Evolutionary conservation across 2,329 filamentous ascomycete species (phyloP), one percentile per base, ranked within the genome.

Genomic region (Aspergillus awamori): DNA sequence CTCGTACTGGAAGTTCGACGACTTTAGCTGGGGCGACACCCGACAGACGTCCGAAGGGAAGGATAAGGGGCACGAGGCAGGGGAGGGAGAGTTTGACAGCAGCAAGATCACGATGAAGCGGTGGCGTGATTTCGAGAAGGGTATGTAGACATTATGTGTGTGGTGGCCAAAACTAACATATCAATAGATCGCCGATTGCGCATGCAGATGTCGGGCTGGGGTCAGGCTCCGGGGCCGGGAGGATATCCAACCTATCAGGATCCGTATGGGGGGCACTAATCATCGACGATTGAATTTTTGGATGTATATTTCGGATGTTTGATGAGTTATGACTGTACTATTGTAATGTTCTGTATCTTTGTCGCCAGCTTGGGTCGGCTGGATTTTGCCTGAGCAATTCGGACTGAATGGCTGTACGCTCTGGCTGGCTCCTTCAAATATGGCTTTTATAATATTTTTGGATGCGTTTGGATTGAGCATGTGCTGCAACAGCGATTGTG

Each of bases 21-120:
- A 99, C 81, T 99, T 99, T 83, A 96, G 91, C 60, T 99, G 95
- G 95, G 95, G 95, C 72, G 96, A 99, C 66, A 99, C 95, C 58
- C 88, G 95, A 64, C 96, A 98, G 86, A 97, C 94, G 43, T 91
- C 89, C 0, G 93, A 93, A 28, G 94, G 97, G 73, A 92, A 90
- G 81, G 89, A 94, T 82, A 95, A 94, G 80, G 91, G 92, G 33
- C 88, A 93, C 64, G 74, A 72, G 13, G 93, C 94, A 72, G 89
- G 89, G 65, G 92, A 97, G 78, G 95, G 95, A 65, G 95, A 98
- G 78, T 99, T 99, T 72, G 96, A 99, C 78, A 96, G 91, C 77
- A 96, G 90, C 78, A 96, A 97, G 86, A 99, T 99, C 75, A 97
- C 94, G 39, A 99, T 99, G 95, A 97, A 97, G 84, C 83, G 95